phyloP scores from a whole-genome alignment of 2,329 filamentous ascomycete genomes.

The Pseudonectria buxi region DNA sequence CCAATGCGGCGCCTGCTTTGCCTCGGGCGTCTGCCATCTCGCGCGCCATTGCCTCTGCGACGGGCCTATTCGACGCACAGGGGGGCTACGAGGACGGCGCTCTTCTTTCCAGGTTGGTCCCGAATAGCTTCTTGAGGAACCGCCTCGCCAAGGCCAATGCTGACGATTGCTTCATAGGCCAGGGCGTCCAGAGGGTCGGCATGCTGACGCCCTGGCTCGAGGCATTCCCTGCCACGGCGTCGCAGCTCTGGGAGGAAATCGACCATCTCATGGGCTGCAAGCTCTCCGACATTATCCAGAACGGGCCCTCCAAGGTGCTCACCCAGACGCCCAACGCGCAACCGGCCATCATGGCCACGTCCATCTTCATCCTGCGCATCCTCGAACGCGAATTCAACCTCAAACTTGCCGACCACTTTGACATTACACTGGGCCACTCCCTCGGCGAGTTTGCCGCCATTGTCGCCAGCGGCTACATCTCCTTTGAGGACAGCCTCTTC shows the following conservation, averaged over 20 bases:
- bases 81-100: conserved; percentile 43
- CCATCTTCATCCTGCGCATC: conserved; percentile 80
- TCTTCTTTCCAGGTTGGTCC: conserved; percentile 51
- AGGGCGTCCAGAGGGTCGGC: conserved; percentile 82
- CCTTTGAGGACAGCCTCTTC: conserved; percentile 69
- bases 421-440: conserved; percentile 83
- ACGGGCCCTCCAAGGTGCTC: conserved; percentile 69
- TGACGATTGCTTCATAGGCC: conserved; percentile 46
- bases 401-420: conserved; percentile 59
- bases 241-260: conserved; percentile 76
- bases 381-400: conserved; percentile 83
- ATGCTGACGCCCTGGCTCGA: conserved; percentile 84
- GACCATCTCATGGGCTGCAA: conserved; percentile 68
- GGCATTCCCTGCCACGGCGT: conserved; percentile 72
- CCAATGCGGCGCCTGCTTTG: conserved; percentile 23
- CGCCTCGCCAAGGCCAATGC: no score
- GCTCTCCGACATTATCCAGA: conserved; percentile 69
- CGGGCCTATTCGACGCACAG: conserved; percentile 27
- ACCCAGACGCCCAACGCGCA: conserved; percentile 84
- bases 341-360: conserved; percentile 93
- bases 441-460: conserved; percentile 90
- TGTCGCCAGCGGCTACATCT: conserved; percentile 74
- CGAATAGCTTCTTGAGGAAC: no score
- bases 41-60: conserved; percentile 7
- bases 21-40: conserved; percentile 12